These are phyloP conservation scores for Parsonsia alboflavescens DNA, from an alignment of 257 asterid species.

Conservation along the genomic window DNA sequence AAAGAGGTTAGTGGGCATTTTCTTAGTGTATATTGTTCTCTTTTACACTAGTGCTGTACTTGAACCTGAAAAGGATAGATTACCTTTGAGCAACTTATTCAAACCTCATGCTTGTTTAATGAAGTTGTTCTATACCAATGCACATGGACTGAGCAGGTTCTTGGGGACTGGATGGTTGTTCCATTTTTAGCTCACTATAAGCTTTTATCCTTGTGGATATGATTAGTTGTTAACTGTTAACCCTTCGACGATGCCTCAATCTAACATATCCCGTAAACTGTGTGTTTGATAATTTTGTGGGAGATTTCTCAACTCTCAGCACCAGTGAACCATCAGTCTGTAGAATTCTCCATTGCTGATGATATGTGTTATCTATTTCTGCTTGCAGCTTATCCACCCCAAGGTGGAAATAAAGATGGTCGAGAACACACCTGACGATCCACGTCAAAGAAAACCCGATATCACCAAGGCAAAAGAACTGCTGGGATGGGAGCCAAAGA, in stretches of 20 bases:
- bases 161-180: not conserved
- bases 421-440: conserved; percentile 98
- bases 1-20: conserved; percentile 34
- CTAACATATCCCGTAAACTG: not conserved
- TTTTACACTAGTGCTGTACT: not conserved
- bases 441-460: conserved; percentile 89
- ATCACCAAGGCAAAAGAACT: conserved; percentile 80
- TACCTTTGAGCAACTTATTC: not conserved
- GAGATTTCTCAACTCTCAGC: not conserved
- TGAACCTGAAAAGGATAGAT: not conserved
- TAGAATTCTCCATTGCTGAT: not conserved
- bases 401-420: conserved; percentile 59
- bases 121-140: not conserved
- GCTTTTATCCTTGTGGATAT: too few species aligned
- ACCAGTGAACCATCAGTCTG: too few species aligned
- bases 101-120: not conserved
- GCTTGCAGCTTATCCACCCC: conserved; percentile 74
- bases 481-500: conserved; percentile 89
- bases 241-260: not conserved
- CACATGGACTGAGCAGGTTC: not conserved
- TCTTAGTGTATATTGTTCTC: not conserved
- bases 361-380: not conserved
- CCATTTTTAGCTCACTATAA: not conserved
- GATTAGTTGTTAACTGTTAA: too few species aligned
- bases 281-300: not conserved